A percentile compares a stretch with the other conserved stretches of the same genome.
Evolutionary conservation across 2,329 filamentous ascomycete species (phyloP).

Genomic region (Cordyceps tenuipes): DNA sequence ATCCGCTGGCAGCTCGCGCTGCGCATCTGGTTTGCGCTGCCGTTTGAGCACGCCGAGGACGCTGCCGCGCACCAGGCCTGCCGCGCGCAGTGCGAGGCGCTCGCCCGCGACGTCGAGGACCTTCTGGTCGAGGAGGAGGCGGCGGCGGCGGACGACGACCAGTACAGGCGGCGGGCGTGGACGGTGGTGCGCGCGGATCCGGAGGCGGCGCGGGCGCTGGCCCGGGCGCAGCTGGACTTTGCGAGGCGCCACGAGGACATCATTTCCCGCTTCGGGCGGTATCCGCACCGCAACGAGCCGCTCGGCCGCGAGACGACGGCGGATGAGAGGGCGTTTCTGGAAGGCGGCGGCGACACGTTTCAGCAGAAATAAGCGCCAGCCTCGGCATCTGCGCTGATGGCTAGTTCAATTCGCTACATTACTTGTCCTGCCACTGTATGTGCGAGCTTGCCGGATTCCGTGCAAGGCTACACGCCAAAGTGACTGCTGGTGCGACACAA

Average conservation of each 20-base stretch:
- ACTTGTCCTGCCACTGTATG: too few species aligned
- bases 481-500: too few species aligned
- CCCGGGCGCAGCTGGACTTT: slow-evolving; percentile 21
- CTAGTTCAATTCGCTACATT: too few species aligned
- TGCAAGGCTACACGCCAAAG: too few species aligned
- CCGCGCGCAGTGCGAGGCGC: slow-evolving; percentile 22
- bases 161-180: slow-evolving; percentile 21
- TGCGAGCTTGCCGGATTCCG: too few species aligned
- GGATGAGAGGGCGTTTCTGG: slow-evolving; percentile 43
- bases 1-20: slow-evolving; percentile 29
- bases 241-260: slow-evolving; percentile 41
- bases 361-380: slow-evolving; percentile 6
- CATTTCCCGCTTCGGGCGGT: slow-evolving; percentile 46
- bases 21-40: slow-evolving; percentile 50
- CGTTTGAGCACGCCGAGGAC: slow-evolving; percentile 51
- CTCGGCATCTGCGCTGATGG: too few species aligned
- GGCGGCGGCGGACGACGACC: slow-evolving; percentile 15
- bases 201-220: slow-evolving; percentile 20
- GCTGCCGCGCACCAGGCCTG: slow-evolving; percentile 34
- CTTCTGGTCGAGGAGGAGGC: slow-evolving; percentile 20
- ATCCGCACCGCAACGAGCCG: slow-evolving; percentile 48
- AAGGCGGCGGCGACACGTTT: slow-evolving; percentile 35
- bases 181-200: slow-evolving; percentile 20
- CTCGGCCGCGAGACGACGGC: slow-evolving; percentile 39
- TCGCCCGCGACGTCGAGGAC: slow-evolving; percentile 26